Conservation (phyloP, 2,329 filamentous ascomycete genomes). For the Aureobasidium vineae region DNA sequence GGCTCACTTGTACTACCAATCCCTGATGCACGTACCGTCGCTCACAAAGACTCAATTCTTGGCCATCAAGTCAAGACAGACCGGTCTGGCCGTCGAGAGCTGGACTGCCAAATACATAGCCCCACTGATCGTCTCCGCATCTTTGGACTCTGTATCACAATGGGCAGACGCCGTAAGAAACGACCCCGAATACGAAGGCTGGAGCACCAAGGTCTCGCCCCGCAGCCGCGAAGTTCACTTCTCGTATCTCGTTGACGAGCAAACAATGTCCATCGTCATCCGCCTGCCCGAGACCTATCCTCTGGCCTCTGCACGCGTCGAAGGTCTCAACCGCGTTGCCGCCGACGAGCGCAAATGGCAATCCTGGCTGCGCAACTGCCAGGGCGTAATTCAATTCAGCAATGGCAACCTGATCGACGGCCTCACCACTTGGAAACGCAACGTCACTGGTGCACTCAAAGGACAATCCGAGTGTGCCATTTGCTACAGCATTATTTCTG, state of each 20-base stretch:
- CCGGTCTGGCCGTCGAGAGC: constrained; percentile 70
- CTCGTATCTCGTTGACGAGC: constrained; percentile 84
- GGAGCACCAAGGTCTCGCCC: constrained; percentile 68
- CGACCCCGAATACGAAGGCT: constrained; percentile 51
- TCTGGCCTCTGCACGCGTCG: constrained; percentile 72
- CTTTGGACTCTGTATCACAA: constrained; percentile 63
- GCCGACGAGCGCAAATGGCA: constrained; percentile 92
- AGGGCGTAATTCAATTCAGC: constrained; percentile 90
- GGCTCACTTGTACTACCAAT: constrained; percentile 80
- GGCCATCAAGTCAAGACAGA: constrained; percentile 74
- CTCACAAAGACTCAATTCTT: constrained; percentile 84
- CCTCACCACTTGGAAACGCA: constrained; percentile 77
- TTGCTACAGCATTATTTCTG: constrained; percentile 91
- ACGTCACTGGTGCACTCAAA: constrained; percentile 83
- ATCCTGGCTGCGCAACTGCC: constrained; percentile 81
- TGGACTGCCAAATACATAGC: constrained; percentile 87
- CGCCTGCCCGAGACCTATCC: constrained; percentile 79
- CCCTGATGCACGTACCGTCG: constrained; percentile 71
- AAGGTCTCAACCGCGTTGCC: constrained; percentile 76
- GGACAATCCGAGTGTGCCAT: constrained; percentile 95
- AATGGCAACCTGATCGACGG: constrained; percentile 88
- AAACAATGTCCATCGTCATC: constrained; percentile 78
- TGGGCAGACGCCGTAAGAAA: constrained; percentile 56
- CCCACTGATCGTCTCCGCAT: constrained; percentile 63
- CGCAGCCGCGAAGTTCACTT: constrained; percentile 74